Conservation (phyloP, 306 rosid genomes). For the Argentina anserina region DNA sequence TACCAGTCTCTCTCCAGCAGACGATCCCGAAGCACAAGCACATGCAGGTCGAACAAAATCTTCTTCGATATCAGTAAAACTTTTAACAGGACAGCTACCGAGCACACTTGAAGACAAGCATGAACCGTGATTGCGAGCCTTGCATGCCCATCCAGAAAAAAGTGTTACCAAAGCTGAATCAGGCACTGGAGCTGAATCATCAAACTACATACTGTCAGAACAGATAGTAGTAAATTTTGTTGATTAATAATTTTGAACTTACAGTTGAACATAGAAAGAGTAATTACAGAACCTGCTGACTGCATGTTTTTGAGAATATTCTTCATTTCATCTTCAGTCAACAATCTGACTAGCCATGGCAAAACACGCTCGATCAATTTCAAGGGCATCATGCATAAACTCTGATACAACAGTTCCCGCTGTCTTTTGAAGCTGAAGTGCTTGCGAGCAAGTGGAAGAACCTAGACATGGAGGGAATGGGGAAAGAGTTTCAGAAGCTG, state of each 20-base stretch:
- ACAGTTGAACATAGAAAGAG: slow-evolving; percentile 24
- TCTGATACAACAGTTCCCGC: slow-evolving; percentile 81
- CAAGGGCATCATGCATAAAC: slow-evolving; percentile 95
- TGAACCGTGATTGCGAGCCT: slow-evolving; percentile 84
- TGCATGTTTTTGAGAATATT: slow-evolving; percentile 80
- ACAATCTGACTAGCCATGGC: slow-evolving; percentile 83
- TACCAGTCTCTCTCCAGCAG: slow-evolving; percentile 48
- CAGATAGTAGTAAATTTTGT: background rate
- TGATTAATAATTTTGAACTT: slow-evolving; percentile 4
- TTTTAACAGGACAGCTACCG: slow-evolving; percentile 79
- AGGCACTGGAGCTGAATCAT: slow-evolving; percentile 73
- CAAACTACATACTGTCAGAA: slow-evolving; percentile 37
- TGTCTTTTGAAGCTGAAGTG: slow-evolving; percentile 85
- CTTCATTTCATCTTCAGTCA: slow-evolving; percentile 70
- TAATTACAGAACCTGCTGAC: slow-evolving; percentile 72
- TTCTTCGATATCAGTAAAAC: slow-evolving; percentile 69
- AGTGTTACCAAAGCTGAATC: slow-evolving; percentile 94
- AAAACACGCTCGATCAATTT: slow-evolving; percentile 90
- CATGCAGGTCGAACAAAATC: slow-evolving; percentile 46
- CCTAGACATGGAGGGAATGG: slow-evolving; percentile 49
- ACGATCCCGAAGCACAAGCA: slow-evolving; percentile 46
- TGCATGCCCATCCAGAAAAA: slow-evolving; percentile 98
- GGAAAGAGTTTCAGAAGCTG: slow-evolving; percentile 16
- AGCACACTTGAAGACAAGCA: slow-evolving; percentile 71
- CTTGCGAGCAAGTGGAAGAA: slow-evolving; percentile 96